Evolutionary conservation across 768 basidiomycete species (phyloP).

Genomic region (Astraeus odoratus): DNA sequence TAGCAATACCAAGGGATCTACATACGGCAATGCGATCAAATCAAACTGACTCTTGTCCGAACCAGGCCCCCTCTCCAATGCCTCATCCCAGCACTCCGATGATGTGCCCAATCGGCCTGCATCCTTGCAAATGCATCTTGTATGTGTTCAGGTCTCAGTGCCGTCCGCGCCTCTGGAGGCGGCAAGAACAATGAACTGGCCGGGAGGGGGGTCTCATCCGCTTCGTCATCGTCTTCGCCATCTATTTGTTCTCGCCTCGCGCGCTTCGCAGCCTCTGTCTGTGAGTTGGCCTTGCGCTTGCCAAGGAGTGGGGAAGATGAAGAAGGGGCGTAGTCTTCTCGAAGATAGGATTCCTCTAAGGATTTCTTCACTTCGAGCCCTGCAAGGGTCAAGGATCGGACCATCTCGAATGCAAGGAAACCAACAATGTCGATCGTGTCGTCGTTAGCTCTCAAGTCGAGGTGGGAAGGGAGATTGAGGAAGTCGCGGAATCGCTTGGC

Average conservation of each 20-base stretch:
- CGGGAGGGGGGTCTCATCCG: slow-evolving; percentile 60
- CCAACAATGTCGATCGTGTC: slow-evolving; percentile 96
- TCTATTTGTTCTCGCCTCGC: slow-evolving; percentile 37
- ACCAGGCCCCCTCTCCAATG: slow-evolving; percentile 86
- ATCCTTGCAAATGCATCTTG: slow-evolving; percentile 88
- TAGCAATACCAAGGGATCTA: background rate
- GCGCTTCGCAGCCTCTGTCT: slow-evolving; percentile 40
- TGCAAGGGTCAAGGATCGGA: slow-evolving; percentile 84
- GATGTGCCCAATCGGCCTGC: slow-evolving; percentile 80
- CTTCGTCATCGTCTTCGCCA: slow-evolving; percentile 49
- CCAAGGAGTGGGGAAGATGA: slow-evolving; percentile 52
- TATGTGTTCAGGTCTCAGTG: slow-evolving; percentile 78
- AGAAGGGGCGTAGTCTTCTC: slow-evolving; percentile 49
- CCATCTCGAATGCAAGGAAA: slow-evolving; percentile 96
- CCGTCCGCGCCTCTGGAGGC: slow-evolving; percentile 74
- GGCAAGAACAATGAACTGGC: slow-evolving; percentile 72
- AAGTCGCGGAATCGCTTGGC: slow-evolving; percentile 95
- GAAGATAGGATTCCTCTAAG: slow-evolving; percentile 62
- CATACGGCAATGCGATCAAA: slow-evolving; percentile 29
- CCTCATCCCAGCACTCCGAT: slow-evolving; percentile 77
- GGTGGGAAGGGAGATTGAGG: slow-evolving; percentile 77
- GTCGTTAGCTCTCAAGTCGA: slow-evolving; percentile 87
- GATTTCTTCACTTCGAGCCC: slow-evolving; percentile 80
- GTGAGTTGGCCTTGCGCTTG: slow-evolving; percentile 56
- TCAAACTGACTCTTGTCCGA: slow-evolving; percentile 73